Evolutionary conservation across 805 yeast genomes (phyloP).

Genomic region (Saturnispora silvae): DNA sequence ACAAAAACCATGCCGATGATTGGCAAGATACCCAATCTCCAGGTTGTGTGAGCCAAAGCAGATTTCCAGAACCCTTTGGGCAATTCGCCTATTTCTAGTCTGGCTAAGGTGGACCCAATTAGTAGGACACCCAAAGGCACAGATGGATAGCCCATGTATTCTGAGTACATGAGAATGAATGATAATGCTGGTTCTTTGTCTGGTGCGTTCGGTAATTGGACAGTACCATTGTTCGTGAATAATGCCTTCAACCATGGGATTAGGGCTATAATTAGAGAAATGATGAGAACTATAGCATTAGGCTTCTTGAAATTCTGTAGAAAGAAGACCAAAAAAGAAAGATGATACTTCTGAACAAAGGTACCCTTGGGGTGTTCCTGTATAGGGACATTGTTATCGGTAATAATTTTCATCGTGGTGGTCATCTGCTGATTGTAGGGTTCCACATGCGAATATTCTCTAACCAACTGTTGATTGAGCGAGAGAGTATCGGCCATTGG

Average conservation of each 20-base stretch:
- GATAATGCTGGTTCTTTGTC: constrained; percentile 45
- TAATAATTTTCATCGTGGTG: constrained; percentile 22
- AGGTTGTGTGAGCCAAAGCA: constrained; percentile 32
- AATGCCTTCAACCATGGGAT: constrained; percentile 44
- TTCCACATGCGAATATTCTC: constrained; percentile 28
- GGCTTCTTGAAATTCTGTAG: constrained; percentile 40
- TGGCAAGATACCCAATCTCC: constrained; percentile 37
- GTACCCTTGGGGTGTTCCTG: constrained; percentile 10
- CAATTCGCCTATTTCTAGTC: constrained; percentile 35
- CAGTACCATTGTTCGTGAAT: constrained; percentile 27
- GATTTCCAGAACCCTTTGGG: constrained; percentile 50
- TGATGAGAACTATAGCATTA: constrained; percentile 34
- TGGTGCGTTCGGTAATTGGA: constrained; percentile 30
- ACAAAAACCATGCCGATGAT: constrained; percentile 43
- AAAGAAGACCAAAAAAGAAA: constrained; percentile 24
- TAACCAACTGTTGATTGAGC: constrained; percentile 22
- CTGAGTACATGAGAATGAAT: constrained; percentile 38
- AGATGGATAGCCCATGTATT: constrained; percentile 40
- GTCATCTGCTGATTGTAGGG: constrained; percentile 24
- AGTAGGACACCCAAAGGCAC: constrained; percentile 46
- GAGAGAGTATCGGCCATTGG: constrained; percentile 14
- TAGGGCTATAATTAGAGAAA: constrained; percentile 38
- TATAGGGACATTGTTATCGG: constrained; percentile 23
- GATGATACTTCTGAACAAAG: constrained; percentile 22
- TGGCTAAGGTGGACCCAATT: constrained; percentile 43